phyloP scores from a whole-genome alignment of 2,329 filamentous ascomycete genomes.

The Xylariales sp. region DNA sequence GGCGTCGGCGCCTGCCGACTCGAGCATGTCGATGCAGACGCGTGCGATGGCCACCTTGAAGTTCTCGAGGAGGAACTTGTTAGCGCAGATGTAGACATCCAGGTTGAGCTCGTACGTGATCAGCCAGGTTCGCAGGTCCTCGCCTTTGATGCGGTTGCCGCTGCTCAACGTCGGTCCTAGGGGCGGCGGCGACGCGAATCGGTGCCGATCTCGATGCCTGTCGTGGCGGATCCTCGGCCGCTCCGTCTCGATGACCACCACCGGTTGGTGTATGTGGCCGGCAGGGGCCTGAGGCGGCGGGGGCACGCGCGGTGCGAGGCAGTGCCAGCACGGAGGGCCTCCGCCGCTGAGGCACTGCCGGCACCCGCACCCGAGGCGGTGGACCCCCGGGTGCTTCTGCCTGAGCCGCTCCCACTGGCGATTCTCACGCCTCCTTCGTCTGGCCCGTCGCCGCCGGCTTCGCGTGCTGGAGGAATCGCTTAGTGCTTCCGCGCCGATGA shows the following conservation, averaged over 20 bases:
- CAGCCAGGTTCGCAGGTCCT: slow-evolving; percentile 44
- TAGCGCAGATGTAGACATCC: slow-evolving; percentile 45
- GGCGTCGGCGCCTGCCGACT: slow-evolving; percentile 36
- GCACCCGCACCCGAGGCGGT: slow-evolving; percentile 40
- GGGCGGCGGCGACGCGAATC: slow-evolving; percentile 1
- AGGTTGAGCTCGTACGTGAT: slow-evolving; percentile 41
- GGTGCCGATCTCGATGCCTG: neutral
- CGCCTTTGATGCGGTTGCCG: slow-evolving; percentile 31
- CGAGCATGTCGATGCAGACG: slow-evolving; percentile 40
- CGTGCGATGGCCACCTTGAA: slow-evolving; percentile 38
- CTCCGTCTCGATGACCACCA: slow-evolving; percentile 6
- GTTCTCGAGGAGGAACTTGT: slow-evolving; percentile 41
- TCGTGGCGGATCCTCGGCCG: neutral
- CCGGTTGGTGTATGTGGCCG: slow-evolving; percentile 3
- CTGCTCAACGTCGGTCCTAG: slow-evolving; percentile 8
- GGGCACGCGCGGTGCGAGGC: slow-evolving; percentile 27
- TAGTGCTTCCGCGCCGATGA: slow-evolving; percentile 8
- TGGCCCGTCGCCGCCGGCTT: slow-evolving; percentile 27
- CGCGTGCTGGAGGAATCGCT: slow-evolving; percentile 31
- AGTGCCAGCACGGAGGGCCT: slow-evolving; percentile 37
- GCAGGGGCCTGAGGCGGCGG: slow-evolving; percentile 17
- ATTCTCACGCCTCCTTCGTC: slow-evolving; percentile 27
- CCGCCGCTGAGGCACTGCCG: slow-evolving; percentile 29
- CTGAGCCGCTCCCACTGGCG: slow-evolving; percentile 30
- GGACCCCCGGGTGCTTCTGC: slow-evolving; percentile 39